Base-by-base conservation (phyloP, 805 yeast species). In the Cyberlindnera veronae region DNA sequence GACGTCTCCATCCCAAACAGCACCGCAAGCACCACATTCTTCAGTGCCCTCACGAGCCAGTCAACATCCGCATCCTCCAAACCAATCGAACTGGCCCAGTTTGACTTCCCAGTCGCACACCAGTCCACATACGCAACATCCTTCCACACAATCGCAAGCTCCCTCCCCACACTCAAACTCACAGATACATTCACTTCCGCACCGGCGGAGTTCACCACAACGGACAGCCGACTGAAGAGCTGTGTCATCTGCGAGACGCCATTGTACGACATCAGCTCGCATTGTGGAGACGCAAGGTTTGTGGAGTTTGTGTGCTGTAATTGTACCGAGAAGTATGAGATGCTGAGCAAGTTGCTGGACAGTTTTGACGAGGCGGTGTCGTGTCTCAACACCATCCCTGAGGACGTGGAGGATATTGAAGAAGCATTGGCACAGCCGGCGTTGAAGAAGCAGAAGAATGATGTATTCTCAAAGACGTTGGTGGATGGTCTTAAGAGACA, bases 181-280 rank as follows among this genome's bases (percentile, higher is more conserved):
- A 26, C 51, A 3, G 55, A 54, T 21, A 29, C 36, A 4, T 16
- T 23, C 35, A 45, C 45, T 15, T 17, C 29, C 5, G 38, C 46
- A 3, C 20, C 33, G 12, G 44, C 44, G 13, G 50, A 46, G 27
- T 39, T 46, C 36, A 23, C 32, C 5, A 39, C 42, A 9, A 27
- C n/a, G 13, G 44, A 46, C n/a, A 17, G 32, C 15, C 31, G 54
- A 2, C 38, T 69, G 34, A 64, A 61, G 36, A 59, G 57, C 33
- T 83, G 91, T 54, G 76, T 80, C n/a, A 63, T 83, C 11, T 83
- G 91, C 58, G 86, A 81, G 28, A 74, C 71, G 39, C 85, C 88
- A 13, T 57, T 83, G 21, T 83, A 81, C 56, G 88, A 82, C 42
- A 49, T 79, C 58, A 64, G 83, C 66, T 50, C 63, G 15, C 46